phyloP scores from a whole-genome alignment of 306 rosid species.

The Notholithocarpus densiflorus region DNA sequence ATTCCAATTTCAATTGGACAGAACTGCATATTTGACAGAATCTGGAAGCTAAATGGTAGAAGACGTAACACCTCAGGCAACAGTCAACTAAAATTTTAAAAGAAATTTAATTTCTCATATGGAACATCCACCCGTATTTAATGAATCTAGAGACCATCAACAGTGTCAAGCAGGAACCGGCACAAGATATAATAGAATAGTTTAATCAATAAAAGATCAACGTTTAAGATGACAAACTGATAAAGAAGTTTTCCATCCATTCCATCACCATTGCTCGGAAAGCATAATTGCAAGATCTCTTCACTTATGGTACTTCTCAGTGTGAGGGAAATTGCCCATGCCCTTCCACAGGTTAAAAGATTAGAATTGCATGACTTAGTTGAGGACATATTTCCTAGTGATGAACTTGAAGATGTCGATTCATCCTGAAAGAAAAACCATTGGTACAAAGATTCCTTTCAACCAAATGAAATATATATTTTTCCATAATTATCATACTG shows the following conservation, averaged over 20 bases:
- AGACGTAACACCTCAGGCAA: neutral
- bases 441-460: slow-evolving; percentile 5
- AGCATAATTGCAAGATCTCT: slow-evolving; percentile 56
- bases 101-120: neutral
- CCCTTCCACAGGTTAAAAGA: slow-evolving; percentile 65
- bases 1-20: neutral
- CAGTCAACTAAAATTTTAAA: neutral
- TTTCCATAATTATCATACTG: neutral
- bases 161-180: neutral
- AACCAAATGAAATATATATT: slow-evolving; percentile 24
- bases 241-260: slow-evolving; percentile 54
- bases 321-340: slow-evolving; percentile 85
- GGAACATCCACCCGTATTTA: neutral
- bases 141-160: neutral
- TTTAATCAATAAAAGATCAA: slow-evolving; percentile 2
- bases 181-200: neutral
- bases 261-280: slow-evolving; percentile 40
- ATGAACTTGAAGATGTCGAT: slow-evolving; percentile 39
- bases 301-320: slow-evolving; percentile 59
- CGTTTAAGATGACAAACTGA: slow-evolving; percentile 47
- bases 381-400: slow-evolving; percentile 43
- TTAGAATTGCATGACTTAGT: slow-evolving; percentile 22
- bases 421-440: slow-evolving; percentile 50
- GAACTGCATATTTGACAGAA: neutral
- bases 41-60: neutral